phyloP scores from a whole-genome alignment of 805 yeast genomes.

The Pichia kluyveri region DNA sequence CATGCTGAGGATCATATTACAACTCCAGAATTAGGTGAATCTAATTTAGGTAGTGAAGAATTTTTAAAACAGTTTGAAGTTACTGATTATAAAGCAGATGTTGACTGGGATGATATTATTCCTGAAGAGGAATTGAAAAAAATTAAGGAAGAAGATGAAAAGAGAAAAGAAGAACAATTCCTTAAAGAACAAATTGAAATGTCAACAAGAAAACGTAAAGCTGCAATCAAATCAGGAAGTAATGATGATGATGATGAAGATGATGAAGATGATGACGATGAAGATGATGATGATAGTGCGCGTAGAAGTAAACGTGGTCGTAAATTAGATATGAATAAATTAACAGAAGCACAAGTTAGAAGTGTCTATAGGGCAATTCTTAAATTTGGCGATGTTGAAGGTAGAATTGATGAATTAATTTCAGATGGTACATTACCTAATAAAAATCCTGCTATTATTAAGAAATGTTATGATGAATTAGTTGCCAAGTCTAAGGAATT shows the following conservation, averaged over 20 bases:
- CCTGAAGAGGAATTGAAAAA: conserved; percentile 88
- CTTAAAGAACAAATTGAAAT: conserved; percentile 84
- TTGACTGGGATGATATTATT: conserved; percentile 98
- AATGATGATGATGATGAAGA: conserved; percentile 30
- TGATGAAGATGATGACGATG: conserved; percentile 23
- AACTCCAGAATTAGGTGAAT: conserved; percentile 92
- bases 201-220: conserved; percentile 73
- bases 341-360: conserved; percentile 82
- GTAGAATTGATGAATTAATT: conserved; percentile 75
- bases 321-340: conserved; percentile 35
- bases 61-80: conserved; percentile 95
- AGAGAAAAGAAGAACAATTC: conserved; percentile 75
- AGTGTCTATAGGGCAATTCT: conserved; percentile 76
- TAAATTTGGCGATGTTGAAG: conserved; percentile 69
- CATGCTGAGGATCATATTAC: conserved; percentile 98
- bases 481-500: conserved; percentile 50
- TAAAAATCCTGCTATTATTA: conserved; percentile 70
- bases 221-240: conserved; percentile 44
- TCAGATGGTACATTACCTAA: conserved; percentile 85
- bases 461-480: conserved; percentile 69
- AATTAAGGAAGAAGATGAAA: conserved; percentile 86
- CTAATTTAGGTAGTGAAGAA: conserved; percentile 98
- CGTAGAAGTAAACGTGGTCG: conserved; percentile 24
- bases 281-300: conserved; percentile 19
- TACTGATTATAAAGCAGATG: conserved; percentile 96